Evolutionary conservation across 2,329 filamentous ascomycete genomes (phyloP).

Genomic region (Nemania bipapillata): DNA sequence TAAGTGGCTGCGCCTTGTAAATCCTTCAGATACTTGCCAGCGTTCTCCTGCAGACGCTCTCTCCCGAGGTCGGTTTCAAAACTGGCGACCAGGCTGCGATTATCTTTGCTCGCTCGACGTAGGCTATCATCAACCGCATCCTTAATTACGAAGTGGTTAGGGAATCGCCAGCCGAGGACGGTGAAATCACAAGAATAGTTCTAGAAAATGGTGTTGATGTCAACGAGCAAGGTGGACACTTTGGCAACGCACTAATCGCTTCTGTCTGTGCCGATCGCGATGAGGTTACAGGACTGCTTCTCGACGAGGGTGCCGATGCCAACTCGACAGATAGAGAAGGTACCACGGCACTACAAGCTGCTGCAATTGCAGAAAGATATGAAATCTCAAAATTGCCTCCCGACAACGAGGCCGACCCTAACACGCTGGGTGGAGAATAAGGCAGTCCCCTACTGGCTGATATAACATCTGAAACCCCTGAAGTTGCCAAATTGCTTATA

Average conservation of each 20-base stretch:
- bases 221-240: background rate
- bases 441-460: background rate
- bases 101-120: constrained; percentile 39
- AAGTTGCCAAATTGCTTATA: background rate
- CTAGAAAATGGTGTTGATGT: constrained; percentile 5
- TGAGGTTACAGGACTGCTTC: no score
- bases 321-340: no score
- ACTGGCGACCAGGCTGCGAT: constrained; percentile 46
- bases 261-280: no score
- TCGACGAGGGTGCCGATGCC: no score
- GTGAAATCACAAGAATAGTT: background rate
- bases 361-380: no score
- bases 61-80: constrained; percentile 42
- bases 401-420: constrained; percentile 3
- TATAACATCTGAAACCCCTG: background rate
- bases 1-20: constrained; percentile 10
- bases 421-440: background rate
- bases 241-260: background rate
- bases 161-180: constrained; percentile 43
- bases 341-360: no score
- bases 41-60: constrained; percentile 20
- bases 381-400: background rate
- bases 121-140: constrained; percentile 41
- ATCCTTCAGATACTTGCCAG: constrained; percentile 27
- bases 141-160: constrained; percentile 40